A percentile compares a stretch with the other conserved stretches of the same genome.
phyloP scores from a whole-genome alignment of 2,329 filamentous ascomycete species.

The Septoria petroselini region DNA sequence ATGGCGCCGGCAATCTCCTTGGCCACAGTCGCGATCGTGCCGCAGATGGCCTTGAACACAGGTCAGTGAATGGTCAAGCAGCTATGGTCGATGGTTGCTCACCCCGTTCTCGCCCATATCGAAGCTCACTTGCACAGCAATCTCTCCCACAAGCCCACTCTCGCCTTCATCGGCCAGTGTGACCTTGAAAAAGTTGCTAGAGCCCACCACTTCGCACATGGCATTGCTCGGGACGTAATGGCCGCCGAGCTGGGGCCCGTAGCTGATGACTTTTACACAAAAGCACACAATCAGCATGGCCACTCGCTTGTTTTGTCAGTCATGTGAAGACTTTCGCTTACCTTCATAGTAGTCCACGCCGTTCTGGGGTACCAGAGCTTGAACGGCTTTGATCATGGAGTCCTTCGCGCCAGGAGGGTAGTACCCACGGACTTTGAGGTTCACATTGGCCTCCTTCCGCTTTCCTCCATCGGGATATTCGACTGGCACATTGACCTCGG shows the following conservation, averaged over 20 bases:
- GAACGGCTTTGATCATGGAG: slow-evolving; percentile 2
- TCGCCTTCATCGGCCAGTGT: slow-evolving; percentile 1
- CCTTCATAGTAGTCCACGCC: slow-evolving; percentile 4
- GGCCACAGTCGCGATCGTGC: background rate
- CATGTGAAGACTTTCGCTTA: too few relatives aligned
- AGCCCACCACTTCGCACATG: slow-evolving; percentile 3
- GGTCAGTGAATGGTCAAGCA: background rate
- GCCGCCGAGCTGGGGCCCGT: background rate
- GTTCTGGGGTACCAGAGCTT: slow-evolving; percentile 6
- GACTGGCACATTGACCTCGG: background rate
- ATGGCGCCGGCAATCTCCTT: slow-evolving; percentile 10
- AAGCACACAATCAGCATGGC: too few relatives aligned
- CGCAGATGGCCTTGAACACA: slow-evolving; percentile 1
- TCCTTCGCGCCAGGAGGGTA: slow-evolving; percentile 6
- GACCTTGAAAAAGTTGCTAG: slow-evolving; percentile 9
- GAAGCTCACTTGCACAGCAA: background rate
- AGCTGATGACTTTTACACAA: slow-evolving; percentile 2
- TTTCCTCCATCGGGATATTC: slow-evolving; percentile 2
- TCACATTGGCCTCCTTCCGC: slow-evolving; percentile 1
- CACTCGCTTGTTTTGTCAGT: too few relatives aligned
- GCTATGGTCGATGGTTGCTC: background rate
- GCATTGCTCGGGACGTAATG: background rate
- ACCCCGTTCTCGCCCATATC: slow-evolving; percentile 6
- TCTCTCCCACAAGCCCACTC: background rate
- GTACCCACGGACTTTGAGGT: background rate